Base-by-base conservation (phyloP, 352 stramenopile genomes). In the Aphanomyces cochlioides region DNA sequence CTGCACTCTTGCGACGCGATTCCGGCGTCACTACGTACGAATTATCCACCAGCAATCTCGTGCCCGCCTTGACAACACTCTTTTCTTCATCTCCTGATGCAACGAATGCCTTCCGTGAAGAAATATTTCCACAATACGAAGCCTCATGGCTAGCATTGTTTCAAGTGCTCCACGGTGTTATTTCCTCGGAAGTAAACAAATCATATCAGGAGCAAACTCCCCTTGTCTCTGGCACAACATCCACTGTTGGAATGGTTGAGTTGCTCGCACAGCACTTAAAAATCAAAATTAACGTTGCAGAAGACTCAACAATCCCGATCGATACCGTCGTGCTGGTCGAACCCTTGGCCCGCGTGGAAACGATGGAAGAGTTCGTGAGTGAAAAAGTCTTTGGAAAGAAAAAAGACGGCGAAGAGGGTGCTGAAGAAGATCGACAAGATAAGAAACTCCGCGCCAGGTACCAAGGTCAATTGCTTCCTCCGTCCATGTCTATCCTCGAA, bases 301-400 rank as follows among this genome's bases (percentile, higher is more conserved):
- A 63, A 7, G 12, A 38, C n/a, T 7, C 57, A 7, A 48, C 21
- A 37, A 50, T 28, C 7, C 57, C 8, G 1, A 81, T 89, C 38
- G 80, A 90, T 34, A 89, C 85, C 0, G 78, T 92, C 37, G 85
- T 92, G 56, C 68, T 92, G 0, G 85, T 92, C 8, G 85, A 92
- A 41, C 85, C 85, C 13, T 78, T 92, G 39, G 85, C 85, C 19
- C 76, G 85, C 13, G 85, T 92, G 43, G 83, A 90, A 54, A 90
- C 85, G 38, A 90, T 92, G 58, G 83, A 92, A 56, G 82, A 87
- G 39, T 92, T 90, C 67, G 88, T 92, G 8, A 66, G 69, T 7
- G 85, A 89, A 47, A 86, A 89, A 57, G 57, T 90, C 4, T 89
- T 90, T 72, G 83, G 81, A 3, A 70, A 68, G n/a, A 47, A 47